Evolutionary conservation across 2,329 filamentous ascomycete genomes (phyloP), one percentile per base, ranked within the genome.

Genomic region (Rasamsonia emersonii): DNA sequence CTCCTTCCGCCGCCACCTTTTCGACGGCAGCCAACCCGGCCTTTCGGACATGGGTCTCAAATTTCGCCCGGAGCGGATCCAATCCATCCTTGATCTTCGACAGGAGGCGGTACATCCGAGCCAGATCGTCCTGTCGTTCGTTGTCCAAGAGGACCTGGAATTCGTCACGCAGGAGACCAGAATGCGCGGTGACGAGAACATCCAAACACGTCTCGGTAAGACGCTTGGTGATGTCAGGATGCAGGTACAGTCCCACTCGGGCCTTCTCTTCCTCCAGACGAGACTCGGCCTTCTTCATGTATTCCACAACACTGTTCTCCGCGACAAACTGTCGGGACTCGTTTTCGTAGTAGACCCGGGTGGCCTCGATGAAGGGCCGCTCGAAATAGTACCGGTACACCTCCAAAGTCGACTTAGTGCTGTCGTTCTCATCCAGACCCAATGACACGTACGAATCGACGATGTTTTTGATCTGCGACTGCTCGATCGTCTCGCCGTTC

Each of bases 251-350:
- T 43, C 78, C 78, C 7, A 98, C 91, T 16, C 91, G 84, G 53
- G 89, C 85, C 63, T 93, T 91, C 60, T 98, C 91, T 60, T 98
- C 91, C 5, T 85, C 77, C 39, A 98, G 64, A 18, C 91, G 79
- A 24, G 77, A 64, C 62, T 96, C 89, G 1, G 91, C 93, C 73
- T 98, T 98, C 70, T 96, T 96, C 91, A 98, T 96, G 64, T 96
- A 98, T 54, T 98, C 91, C 19, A 98, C 88, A 3, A 98, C 86
- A 42, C 83, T 93, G 57, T 98, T 98, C 59, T 96, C 89, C 8
- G 86, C 84, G 19, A 98, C 77, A 54, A 98, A 98, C 42, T 86
- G 82, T 49, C 86, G 85, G 13, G 91, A 96, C 58, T 98, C 93
- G 27, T 82, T 79, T 47, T 86, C 73, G 58, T 98, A 98, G 64